phyloP scores from a whole-genome alignment of 2,329 filamentous ascomycete species.

The Talaromyces sp. region DNA sequence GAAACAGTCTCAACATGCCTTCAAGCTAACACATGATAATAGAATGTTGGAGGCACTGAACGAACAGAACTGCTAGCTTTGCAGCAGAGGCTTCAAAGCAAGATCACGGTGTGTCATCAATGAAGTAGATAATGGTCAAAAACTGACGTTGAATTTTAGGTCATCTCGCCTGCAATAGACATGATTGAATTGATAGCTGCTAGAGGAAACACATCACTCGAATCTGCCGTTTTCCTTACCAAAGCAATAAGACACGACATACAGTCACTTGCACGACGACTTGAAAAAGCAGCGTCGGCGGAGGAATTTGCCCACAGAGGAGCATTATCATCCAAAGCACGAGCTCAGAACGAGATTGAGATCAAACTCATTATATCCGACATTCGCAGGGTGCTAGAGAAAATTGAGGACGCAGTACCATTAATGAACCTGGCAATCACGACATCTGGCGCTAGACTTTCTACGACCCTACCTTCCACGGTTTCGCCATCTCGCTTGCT shows the following conservation, averaged over 20 bases:
- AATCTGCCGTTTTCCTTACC: conserved; percentile 78
- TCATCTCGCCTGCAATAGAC: conserved; percentile 59
- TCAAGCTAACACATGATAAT: background rate
- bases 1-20: background rate
- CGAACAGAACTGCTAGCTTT: conserved; percentile 69
- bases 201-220: conserved; percentile 73
- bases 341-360: conserved; percentile 59
- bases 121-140: background rate
- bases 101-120: conserved; percentile 65
- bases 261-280: conserved; percentile 68
- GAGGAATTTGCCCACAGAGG: conserved; percentile 46
- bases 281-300: conserved; percentile 66
- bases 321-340: conserved; percentile 40
- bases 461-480: conserved; percentile 71
- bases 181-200: conserved; percentile 49
- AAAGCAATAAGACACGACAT: conserved; percentile 82
- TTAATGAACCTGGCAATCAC: conserved; percentile 91
- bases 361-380: conserved; percentile 68
- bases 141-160: conserved; percentile 70
- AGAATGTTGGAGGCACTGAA: conserved; percentile 67
- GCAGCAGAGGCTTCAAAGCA: conserved; percentile 73
- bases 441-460: conserved; percentile 83
- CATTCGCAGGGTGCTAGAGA: conserved; percentile 68
- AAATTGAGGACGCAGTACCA: conserved; percentile 88
- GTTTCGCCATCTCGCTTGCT: conserved; percentile 87